These are phyloP conservation scores for Starmerella apis DNA, from an alignment of 805 yeast genomes.

Conservation along the genomic window DNA sequence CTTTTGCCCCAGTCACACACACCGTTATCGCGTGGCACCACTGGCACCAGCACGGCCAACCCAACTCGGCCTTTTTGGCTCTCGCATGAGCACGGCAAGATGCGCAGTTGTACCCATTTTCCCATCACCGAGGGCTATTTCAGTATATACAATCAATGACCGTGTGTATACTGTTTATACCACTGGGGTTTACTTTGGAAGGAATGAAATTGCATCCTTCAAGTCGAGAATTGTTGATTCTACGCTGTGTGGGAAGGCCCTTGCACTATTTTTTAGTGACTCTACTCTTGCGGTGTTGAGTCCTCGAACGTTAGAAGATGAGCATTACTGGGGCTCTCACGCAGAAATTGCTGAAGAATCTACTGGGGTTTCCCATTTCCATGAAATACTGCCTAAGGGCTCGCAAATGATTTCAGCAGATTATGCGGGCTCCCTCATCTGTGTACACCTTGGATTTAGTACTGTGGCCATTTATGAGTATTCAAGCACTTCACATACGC, in stretches of 20 bases:
- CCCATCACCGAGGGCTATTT: not conserved
- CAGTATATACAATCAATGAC: not conserved
- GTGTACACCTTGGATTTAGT: not conserved
- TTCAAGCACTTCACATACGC: not conserved
- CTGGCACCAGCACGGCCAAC: not conserved
- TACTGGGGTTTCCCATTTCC: not conserved
- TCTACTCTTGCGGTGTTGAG: not conserved
- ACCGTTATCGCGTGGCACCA: not conserved
- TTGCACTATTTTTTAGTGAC: not conserved
- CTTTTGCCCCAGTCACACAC: not conserved
- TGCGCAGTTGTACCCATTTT: not conserved
- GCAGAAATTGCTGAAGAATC: not conserved
- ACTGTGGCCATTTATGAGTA: not conserved
- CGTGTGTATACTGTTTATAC: not conserved
- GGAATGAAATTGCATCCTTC: not conserved
- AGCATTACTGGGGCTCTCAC: not conserved
- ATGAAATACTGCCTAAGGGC: not conserved
- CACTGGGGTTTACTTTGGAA: not conserved
- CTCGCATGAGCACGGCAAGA: not conserved
- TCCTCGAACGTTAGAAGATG: not conserved
- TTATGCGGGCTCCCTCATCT: not conserved
- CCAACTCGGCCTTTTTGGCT: not conserved
- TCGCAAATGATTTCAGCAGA: constrained; percentile 2
- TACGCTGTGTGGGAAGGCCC: not conserved
- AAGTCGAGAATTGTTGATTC: not conserved